These are phyloP conservation scores for Phaffia rhodozyma DNA, from an alignment of 1,284 basidiomycete genomes.

Conservation along the genomic window DNA sequence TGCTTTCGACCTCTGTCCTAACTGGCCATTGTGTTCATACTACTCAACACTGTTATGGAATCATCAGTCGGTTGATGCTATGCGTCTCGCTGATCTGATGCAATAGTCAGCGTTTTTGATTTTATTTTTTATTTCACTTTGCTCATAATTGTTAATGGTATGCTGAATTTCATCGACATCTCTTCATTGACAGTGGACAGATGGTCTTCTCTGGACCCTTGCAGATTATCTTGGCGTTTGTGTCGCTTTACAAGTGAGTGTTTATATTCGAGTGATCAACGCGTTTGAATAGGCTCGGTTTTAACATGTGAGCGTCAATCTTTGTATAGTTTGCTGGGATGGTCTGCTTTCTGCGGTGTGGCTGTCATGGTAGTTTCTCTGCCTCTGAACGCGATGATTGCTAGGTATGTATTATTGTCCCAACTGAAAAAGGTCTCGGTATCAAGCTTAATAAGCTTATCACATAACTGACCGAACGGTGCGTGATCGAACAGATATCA, in stretches of 20 bases:
- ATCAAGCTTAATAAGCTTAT: neutral
- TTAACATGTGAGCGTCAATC: neutral
- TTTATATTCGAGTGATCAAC: no score
- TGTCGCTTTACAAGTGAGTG: slow-evolving; percentile 47
- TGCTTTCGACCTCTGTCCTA: neutral
- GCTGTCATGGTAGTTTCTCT: slow-evolving; percentile 75
- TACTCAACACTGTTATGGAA: neutral
- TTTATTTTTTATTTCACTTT: slow-evolving; percentile 49
- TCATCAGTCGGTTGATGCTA: slow-evolving; percentile 39
- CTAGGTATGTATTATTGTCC: slow-evolving; percentile 34
- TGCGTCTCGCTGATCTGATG: slow-evolving; percentile 73
- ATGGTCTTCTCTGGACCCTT: slow-evolving; percentile 41
- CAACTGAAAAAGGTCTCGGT: neutral
- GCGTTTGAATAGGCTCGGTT: neutral
- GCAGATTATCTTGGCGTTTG: slow-evolving; percentile 70
- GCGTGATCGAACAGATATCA: slow-evolving; percentile 34
- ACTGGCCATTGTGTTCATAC: neutral
- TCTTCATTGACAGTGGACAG: slow-evolving; percentile 23
- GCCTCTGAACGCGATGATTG: slow-evolving; percentile 68
- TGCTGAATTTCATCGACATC: neutral
- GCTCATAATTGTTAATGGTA: slow-evolving; percentile 37
- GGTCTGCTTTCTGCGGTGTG: slow-evolving; percentile 84
- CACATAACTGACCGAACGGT: slow-evolving; percentile 17
- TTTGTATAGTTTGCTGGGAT: slow-evolving; percentile 67
- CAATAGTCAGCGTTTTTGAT: slow-evolving; percentile 53